Percentiles rank a stretch among this genome's conserved stretches.
These are phyloP conservation scores for Collybia sordida DNA, from an alignment of 768 basidiomycete species.

Conservation along the genomic window DNA sequence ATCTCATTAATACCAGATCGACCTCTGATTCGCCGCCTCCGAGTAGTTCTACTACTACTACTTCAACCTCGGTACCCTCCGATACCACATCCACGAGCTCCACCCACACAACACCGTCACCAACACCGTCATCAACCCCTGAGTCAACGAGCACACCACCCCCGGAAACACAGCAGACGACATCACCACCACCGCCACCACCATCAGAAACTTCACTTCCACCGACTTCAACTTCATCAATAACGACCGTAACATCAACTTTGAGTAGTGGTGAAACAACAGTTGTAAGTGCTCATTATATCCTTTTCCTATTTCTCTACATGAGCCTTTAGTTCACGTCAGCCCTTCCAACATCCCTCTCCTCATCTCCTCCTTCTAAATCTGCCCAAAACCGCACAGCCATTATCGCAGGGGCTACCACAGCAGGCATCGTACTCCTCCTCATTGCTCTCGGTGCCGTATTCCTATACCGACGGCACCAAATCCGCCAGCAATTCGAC, in stretches of 20 bases:
- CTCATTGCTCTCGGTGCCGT: slow-evolving; percentile 32
- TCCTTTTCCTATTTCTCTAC: background rate
- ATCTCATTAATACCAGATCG: background rate
- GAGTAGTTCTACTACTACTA: background rate
- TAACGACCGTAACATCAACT: too few species aligned
- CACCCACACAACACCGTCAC: background rate
- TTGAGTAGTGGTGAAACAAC: background rate
- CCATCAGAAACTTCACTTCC: slow-evolving; percentile 6
- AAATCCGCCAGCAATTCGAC: slow-evolving; percentile 26
- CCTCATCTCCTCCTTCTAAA: slow-evolving; percentile 14
- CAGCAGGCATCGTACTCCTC: slow-evolving; percentile 34
- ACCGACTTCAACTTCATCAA: slow-evolving; percentile 9
- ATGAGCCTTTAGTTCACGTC: slow-evolving; percentile 17
- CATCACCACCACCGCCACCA: slow-evolving; percentile 12
- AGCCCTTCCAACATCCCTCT: slow-evolving; percentile 28
- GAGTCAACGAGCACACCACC: background rate
- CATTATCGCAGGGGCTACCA: slow-evolving; percentile 41
- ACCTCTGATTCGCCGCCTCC: background rate
- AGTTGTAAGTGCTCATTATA: background rate
- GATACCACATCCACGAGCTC: background rate
- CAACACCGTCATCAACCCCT: background rate
- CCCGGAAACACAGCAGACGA: background rate
- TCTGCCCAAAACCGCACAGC: slow-evolving; percentile 28
- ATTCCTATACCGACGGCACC: slow-evolving; percentile 36
- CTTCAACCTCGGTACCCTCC: background rate